Evolutionary conservation across 805 yeast species (phyloP).

Genomic region (Alloascoidea hylecoeti): DNA sequence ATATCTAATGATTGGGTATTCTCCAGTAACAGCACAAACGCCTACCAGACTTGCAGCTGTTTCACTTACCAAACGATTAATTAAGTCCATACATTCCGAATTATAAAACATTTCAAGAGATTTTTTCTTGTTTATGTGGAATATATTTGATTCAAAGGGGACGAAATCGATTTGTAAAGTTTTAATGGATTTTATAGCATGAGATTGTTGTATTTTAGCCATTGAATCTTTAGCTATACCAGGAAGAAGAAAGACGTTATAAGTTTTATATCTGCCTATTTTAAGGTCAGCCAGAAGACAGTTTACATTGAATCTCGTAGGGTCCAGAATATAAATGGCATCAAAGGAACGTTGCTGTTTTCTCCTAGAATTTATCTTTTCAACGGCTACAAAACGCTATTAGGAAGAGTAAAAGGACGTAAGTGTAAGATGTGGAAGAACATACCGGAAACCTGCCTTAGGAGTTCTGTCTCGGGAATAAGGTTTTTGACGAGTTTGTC

Average conservation of each 20-base stretch:
- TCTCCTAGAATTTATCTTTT: constrained; percentile 45
- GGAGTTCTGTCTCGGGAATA: constrained; percentile 24
- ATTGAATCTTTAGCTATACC: constrained; percentile 17
- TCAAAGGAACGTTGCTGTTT: constrained; percentile 51
- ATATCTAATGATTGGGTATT: constrained; percentile 76
- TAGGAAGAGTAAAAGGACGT: neutral
- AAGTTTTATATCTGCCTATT: constrained; percentile 58
- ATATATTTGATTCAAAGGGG: constrained; percentile 62
- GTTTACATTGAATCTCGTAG: constrained; percentile 49
- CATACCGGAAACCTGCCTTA: constrained; percentile 15
- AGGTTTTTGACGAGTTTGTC: constrained; percentile 32
- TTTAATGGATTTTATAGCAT: constrained; percentile 12
- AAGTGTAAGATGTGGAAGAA: neutral
- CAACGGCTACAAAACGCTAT: constrained; percentile 40
- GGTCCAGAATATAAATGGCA: constrained; percentile 70
- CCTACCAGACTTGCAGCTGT: constrained; percentile 57
- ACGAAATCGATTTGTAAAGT: constrained; percentile 29
- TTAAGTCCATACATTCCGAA: constrained; percentile 43
- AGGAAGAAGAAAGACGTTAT: constrained; percentile 63
- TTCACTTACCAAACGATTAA: constrained; percentile 37
- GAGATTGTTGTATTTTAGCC: constrained; percentile 12
- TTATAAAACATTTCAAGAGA: constrained; percentile 68
- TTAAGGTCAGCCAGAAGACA: constrained; percentile 69
- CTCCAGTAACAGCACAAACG: constrained; percentile 68
- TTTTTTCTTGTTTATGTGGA: constrained; percentile 43